Base-by-base conservation (phyloP, 2,329 filamentous ascomycete species). In the Fusarium robinianum region DNA sequence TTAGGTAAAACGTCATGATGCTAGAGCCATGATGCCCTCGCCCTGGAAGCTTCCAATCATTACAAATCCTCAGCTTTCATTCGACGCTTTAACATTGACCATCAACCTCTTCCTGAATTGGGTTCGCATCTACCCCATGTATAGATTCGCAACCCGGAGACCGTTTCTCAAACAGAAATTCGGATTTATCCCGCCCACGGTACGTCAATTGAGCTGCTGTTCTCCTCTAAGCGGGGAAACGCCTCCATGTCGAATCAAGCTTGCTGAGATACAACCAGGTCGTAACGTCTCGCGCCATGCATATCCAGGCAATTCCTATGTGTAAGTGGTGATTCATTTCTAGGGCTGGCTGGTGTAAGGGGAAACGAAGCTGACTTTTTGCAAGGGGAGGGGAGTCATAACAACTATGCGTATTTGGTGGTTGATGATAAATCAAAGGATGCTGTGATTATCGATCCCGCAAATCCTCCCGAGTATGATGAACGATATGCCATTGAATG, bases 281-380 rank as follows among this genome's bases (percentile, higher is more conserved):
- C 21, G 44, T 54, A 30, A 32, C 53, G 46, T 60, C 59, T 21
- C 54, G 63, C 60, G 50, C 56, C 57, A 94, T 94, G 88, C 87
- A 92, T 80, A 86, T 92, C 72, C 81, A 88, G 71, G 87, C 87
- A 58, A 92, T 94, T 71, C 87, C 88, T 44, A 92, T 94, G 87
- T 92, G 88, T 90, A 80, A 64, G 83, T 74, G n/a, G 16, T 35
- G 6, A 14, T 11, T 14, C 18, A 18, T 19, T 21, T 23, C 23
- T 11, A 18, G 16, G 8, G 18, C 18, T 9, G 21, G 5, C 15
- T 21, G 11, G 16, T 22, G 16, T 17, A 16, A 5, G 12, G 14
- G 18, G 15, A 18, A 14, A 7, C n/a, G n/a, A n/a, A 24, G 38
- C 46, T 60, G 33, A 60, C 42, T 34, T 40, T 17, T 15, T n/a